These are phyloP conservation scores for Mycena haematopus DNA, from an alignment of 768 basidiomycete genomes.

Conservation along the genomic window DNA sequence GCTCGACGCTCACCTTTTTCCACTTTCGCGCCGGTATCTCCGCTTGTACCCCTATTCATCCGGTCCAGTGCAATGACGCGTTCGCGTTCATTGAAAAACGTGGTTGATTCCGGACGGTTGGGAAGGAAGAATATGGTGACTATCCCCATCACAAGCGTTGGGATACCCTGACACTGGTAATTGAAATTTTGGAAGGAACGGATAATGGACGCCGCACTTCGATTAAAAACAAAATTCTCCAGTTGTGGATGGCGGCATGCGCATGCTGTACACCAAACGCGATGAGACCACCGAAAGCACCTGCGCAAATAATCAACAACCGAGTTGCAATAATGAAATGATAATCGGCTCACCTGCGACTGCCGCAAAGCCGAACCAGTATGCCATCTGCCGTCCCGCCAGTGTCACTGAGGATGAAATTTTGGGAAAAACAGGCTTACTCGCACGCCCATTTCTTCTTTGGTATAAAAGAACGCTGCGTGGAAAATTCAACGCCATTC, in stretches of 20 bases:
- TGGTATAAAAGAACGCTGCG: slow-evolving; percentile 80
- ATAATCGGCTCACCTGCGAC: neutral
- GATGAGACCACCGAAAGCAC: slow-evolving; percentile 82
- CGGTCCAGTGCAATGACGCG: slow-evolving; percentile 69
- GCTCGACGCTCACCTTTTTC: slow-evolving; percentile 55
- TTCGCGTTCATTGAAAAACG: slow-evolving; percentile 49
- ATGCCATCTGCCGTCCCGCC: slow-evolving; percentile 29
- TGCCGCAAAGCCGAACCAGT: neutral
- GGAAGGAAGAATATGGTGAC: slow-evolving; percentile 56
- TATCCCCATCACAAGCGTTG: slow-evolving; percentile 68
- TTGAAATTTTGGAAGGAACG: neutral
- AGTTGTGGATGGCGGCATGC: slow-evolving; percentile 53
- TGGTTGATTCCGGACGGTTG: slow-evolving; percentile 61
- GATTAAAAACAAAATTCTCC: slow-evolving; percentile 75
- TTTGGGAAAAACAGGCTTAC: slow-evolving; percentile 38
- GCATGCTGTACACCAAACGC: slow-evolving; percentile 80
- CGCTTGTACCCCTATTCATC: slow-evolving; percentile 69
- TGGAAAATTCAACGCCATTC: neutral
- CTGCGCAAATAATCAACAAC: neutral
- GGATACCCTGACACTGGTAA: slow-evolving; percentile 56
- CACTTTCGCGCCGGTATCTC: slow-evolving; percentile 68
- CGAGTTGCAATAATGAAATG: neutral
- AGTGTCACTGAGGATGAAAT: neutral
- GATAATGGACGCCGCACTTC: slow-evolving; percentile 49
- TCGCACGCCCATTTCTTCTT: slow-evolving; percentile 72